A percentile compares a stretch with the other conserved stretches of the same genome.
Evolutionary conservation across 768 basidiomycete genomes (phyloP).

Genomic region (Mycena crocata): DNA sequence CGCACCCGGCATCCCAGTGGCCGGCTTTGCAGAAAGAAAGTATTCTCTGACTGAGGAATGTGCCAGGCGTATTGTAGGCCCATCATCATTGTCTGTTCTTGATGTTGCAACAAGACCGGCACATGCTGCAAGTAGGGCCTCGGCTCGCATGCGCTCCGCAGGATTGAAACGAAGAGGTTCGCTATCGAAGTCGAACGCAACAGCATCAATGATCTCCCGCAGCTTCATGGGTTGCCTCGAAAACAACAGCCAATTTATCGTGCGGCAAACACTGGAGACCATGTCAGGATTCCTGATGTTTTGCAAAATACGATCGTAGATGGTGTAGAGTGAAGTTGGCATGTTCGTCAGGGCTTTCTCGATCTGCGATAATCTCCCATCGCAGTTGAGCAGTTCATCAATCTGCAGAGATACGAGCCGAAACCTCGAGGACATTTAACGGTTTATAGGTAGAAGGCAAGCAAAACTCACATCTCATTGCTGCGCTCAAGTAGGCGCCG

Average conservation of each 20-base stretch:
- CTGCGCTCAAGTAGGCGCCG: not conserved
- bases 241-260: conserved; percentile 36
- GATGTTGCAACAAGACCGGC: conserved; percentile 2
- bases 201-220: conserved; percentile 36
- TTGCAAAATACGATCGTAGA: conserved; percentile 38
- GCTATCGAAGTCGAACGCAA: conserved; percentile 30
- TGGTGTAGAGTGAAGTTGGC: conserved; percentile 26
- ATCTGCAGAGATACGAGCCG: conserved; percentile 39
- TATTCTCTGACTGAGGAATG: conserved; percentile 11
- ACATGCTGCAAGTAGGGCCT: not conserved
- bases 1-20: not conserved
- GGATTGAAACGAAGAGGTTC: conserved; percentile 16
- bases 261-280: conserved; percentile 21
- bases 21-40: not conserved
- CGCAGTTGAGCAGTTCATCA: conserved; percentile 29
- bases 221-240: conserved; percentile 29
- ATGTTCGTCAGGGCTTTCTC: conserved; percentile 29
- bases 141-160: conserved; percentile 1
- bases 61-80: not conserved
- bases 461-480: not conserved
- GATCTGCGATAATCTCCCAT: conserved; percentile 20
- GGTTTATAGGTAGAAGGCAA: not conserved
- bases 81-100: not conserved
- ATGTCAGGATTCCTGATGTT: conserved; percentile 31
- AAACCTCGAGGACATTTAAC: conserved; percentile 33